Conservation (phyloP, 2,329 filamentous ascomycete species). For the Fusarium nygamai region DNA sequence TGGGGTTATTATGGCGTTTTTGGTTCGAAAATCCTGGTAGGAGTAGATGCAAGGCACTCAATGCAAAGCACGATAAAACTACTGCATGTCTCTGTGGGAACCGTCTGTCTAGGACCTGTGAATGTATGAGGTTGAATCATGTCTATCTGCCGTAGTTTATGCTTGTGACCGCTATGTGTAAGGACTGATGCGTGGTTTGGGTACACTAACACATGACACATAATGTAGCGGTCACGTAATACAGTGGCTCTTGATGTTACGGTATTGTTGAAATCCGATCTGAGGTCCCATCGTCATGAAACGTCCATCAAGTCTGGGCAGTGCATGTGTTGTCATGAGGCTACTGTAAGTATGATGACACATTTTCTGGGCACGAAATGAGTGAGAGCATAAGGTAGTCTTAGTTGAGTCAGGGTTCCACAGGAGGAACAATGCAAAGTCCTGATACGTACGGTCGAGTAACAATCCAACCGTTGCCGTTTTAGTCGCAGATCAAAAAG, state of each 20-base stretch:
- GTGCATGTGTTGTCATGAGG: conserved; percentile 34
- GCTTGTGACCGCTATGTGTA: conserved; percentile 14
- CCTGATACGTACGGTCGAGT: not conserved
- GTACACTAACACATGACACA: conserved; percentile 9
- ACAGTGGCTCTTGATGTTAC: conserved; percentile 12
- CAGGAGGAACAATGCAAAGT: conserved; percentile 7
- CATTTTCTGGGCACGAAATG: conserved; percentile 22
- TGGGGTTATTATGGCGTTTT: conserved; percentile 41
- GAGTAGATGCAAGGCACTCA: conserved; percentile 45
- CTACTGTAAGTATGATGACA: conserved; percentile 32
- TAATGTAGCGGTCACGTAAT: conserved; percentile 11
- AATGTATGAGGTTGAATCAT: conserved; percentile 5
- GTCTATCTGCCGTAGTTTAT: conserved; percentile 13
- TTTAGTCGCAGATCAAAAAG: conserved; percentile 9
- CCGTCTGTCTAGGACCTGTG: not conserved
- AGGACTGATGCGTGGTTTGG: conserved; percentile 1
- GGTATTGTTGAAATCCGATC: conserved; percentile 9
- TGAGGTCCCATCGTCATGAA: conserved; percentile 31
- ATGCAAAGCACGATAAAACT: conserved; percentile 43
- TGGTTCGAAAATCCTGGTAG: conserved; percentile 45
- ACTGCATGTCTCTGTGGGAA: conserved; percentile 6
- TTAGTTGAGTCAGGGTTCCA: conserved; percentile 24
- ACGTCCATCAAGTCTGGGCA: conserved; percentile 24
- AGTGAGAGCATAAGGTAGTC: not conserved
- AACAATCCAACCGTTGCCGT: conserved; percentile 6